Evolutionary conservation across 2,329 filamentous ascomycete genomes (phyloP), one percentile per base, ranked within the genome.

Genomic region (Aspergillus sp.): DNA sequence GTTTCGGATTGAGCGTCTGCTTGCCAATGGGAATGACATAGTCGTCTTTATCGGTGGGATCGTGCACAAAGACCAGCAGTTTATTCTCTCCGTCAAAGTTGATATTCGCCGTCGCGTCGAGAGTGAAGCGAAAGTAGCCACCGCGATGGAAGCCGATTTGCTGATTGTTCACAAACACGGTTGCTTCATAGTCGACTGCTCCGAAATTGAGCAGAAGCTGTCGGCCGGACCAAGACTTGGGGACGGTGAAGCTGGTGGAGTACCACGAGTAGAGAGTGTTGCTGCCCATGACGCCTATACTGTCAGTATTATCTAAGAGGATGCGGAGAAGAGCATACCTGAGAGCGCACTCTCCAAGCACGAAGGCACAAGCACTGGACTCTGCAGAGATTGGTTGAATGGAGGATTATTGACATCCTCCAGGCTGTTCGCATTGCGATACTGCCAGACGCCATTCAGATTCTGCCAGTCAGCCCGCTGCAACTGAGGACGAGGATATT

Each of bases 21-120:
- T 86, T 86, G 49, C 84, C 84, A 35, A 85, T 74, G 0, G 83
- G 83, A 34, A 84, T 82, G 9, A 82, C 73, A 45, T 72, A 69
- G 5, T 65, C 62, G 2, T 70, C 69, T 28, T 61, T 57, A 53
- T 87, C 83, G 0, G 84, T 86, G 0, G 84, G 84, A 47, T 88
- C 84, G 42, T 78, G 77, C 0, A 85, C 82, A 52, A 81, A 82
- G 2, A 87, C 79, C 19, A 81, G 68, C 74, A 85, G 58, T 43
- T 77, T 72, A 54, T 85, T 84, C 0, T 67, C 62, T 4, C 68
- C 70, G 29, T 70, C 70, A 1, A 52, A 46, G 6, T 57, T 58
- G 19, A 74, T 47, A 36, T 64, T 56, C 27, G 72, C 56, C 0
- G 82, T 83, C 12, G 81, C 67, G 53, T 86, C 81, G 13, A 84